Conservation (phyloP, 148 eudicot species). For the Rhododendron henanense region DNA sequence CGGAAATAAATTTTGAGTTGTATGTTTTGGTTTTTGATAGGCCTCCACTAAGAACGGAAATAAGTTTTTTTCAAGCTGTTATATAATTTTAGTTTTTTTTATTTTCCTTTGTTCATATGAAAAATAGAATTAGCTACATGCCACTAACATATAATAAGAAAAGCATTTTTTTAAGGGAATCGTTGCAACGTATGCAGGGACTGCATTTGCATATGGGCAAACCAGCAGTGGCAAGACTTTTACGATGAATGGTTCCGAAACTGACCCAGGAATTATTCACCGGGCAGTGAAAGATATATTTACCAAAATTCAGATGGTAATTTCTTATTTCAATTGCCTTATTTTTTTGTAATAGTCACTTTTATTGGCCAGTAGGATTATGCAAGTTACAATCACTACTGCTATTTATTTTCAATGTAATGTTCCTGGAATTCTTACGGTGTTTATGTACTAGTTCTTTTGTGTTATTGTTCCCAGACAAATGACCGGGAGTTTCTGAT, state of each 20-base stretch:
- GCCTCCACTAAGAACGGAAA: background rate
- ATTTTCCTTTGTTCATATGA: background rate
- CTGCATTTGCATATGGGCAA: slow-evolving; percentile 98
- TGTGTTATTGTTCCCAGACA: slow-evolving; percentile 31
- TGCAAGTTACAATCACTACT: background rate
- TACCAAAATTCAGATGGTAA: slow-evolving; percentile 54
- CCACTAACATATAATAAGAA: background rate
- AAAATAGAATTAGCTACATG: background rate
- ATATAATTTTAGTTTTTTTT: background rate
- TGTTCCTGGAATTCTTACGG: background rate
- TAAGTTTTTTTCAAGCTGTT: background rate
- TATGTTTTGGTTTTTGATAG: background rate
- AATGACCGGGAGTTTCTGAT: slow-evolving; percentile 74
- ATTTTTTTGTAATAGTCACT: background rate
- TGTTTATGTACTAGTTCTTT: background rate
- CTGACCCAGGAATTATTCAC: slow-evolving; percentile 84
- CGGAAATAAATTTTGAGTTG: background rate
- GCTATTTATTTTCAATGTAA: background rate
- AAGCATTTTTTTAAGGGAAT: background rate
- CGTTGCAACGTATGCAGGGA: slow-evolving; percentile 45
- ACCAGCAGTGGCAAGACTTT: slow-evolving; percentile 98
- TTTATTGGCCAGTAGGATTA: background rate
- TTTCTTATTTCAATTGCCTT: background rate
- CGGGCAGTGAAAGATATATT: slow-evolving; percentile 83
- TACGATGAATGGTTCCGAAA: slow-evolving; percentile 95